Conservation (phyloP, 495 filamentous ascomycete genomes). For the Eremomyces bilateralis region DNA sequence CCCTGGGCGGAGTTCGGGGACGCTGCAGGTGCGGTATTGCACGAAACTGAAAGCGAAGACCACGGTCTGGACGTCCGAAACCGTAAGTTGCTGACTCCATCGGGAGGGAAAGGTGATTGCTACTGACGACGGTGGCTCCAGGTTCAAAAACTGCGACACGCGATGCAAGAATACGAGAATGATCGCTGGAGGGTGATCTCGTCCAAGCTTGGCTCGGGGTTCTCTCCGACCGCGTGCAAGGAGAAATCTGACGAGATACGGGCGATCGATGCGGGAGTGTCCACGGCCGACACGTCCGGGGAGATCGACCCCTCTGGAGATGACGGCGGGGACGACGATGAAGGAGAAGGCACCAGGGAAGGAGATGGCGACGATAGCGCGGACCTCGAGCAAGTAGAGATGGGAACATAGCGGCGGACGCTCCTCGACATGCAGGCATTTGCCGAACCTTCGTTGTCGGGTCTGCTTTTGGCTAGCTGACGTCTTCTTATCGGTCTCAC, state of each 20-base stretch:
- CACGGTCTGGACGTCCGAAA: conserved; percentile 80
- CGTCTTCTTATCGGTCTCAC: too few species aligned
- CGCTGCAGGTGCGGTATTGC: conserved; percentile 81
- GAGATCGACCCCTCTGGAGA: too few species aligned
- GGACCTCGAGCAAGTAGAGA: too few species aligned
- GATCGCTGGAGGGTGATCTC: conserved; percentile 78
- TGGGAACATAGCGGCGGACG: too few species aligned
- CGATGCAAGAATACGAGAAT: conserved; percentile 71
- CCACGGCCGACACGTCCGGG: conserved; percentile 7
- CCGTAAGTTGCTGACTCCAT: conserved; percentile 31
- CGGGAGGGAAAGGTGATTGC: not conserved
- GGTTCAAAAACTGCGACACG: conserved; percentile 57
- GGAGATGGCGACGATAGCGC: too few species aligned
- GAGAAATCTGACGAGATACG: conserved; percentile 45
- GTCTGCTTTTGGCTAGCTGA: too few species aligned
- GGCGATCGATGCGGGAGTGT: conserved; percentile 7
- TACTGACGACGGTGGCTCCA: conserved; percentile 16
- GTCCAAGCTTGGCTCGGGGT: conserved; percentile 67
- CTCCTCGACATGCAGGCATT: too few species aligned
- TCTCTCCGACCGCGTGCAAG: conserved; percentile 64
- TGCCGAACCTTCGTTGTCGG: too few species aligned
- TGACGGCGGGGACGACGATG: too few species aligned
- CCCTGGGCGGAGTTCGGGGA: conserved; percentile 67
- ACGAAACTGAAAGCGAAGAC: conserved; percentile 84
- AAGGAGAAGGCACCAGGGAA: too few species aligned